A percentile compares a stretch with the other conserved stretches of the same genome.
phyloP scores from a whole-genome alignment of 2,329 filamentous ascomycete species.

The Colletotrichum sp. region DNA sequence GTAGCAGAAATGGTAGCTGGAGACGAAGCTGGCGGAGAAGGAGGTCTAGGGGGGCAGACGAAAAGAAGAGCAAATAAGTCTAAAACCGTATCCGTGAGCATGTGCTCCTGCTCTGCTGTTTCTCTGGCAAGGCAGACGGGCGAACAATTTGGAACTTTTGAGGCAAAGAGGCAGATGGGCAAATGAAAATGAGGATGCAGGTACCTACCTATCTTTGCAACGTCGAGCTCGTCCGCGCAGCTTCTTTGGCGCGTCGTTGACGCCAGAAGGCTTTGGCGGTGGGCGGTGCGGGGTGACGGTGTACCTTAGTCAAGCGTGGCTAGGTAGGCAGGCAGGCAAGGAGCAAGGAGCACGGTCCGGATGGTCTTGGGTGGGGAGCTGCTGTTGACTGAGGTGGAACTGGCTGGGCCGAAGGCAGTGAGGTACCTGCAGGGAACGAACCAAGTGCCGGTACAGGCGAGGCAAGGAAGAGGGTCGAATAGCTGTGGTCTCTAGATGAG shows the following conservation, averaged over 20 bases:
- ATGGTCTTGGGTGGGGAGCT: background rate
- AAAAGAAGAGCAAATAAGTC: background rate
- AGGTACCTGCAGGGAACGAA: background rate
- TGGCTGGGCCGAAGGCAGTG: background rate
- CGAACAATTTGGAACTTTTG: background rate
- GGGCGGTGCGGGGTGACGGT: slow-evolving; percentile 9
- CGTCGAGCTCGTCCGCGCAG: background rate
- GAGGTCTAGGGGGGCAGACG: background rate
- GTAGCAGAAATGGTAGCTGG: background rate
- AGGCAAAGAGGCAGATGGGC: background rate
- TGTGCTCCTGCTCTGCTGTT: background rate
- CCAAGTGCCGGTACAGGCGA: background rate
- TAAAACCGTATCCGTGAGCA: background rate
- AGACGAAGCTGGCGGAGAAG: background rate
- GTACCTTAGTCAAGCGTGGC: background rate
- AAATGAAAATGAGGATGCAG: background rate
- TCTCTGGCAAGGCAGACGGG: background rate
- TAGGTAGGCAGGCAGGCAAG: background rate
- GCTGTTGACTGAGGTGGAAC: background rate
- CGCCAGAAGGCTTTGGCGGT: slow-evolving; percentile 4
- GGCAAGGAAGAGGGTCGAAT: background rate
- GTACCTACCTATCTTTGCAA: background rate
- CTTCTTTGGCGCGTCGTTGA: background rate
- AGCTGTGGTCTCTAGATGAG: background rate
- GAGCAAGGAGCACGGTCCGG: background rate